phyloP scores from a whole-genome alignment of 306 rosid genomes.

The Mimosa bimucronata region DNA sequence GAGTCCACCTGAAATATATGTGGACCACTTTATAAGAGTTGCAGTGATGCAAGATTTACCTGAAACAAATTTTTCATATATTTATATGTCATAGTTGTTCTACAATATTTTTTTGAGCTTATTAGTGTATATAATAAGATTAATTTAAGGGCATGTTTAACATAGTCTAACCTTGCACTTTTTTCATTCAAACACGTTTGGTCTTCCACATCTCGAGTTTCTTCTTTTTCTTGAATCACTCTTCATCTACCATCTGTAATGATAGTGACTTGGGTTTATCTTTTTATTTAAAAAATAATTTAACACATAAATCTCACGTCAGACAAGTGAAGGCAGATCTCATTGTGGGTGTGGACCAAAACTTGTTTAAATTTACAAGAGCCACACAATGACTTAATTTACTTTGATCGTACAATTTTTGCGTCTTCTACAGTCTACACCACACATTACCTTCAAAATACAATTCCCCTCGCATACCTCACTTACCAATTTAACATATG shows the following conservation, averaged over 20 bases:
- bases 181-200: no score
- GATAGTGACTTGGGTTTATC: neutral
- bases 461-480: neutral
- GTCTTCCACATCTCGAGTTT: neutral
- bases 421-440: neutral
- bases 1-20: neutral
- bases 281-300: neutral
- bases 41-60: neutral
- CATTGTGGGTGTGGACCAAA: neutral
- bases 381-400: neutral
- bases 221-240: neutral
- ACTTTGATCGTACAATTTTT: neutral
- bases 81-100: neutral
- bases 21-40: neutral
- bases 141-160: neutral
- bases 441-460: neutral
- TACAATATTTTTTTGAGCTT: neutral
- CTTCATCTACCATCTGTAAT: neutral
- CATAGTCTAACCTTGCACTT: neutral
- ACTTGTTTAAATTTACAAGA: neutral
- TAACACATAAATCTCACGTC: neutral
- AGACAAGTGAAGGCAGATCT: neutral
- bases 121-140: no score
- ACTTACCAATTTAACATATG: neutral
- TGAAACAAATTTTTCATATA: no score